phyloP scores from a whole-genome alignment of 2,329 filamentous ascomycete genomes.

The Dactylellina drechsleri region DNA sequence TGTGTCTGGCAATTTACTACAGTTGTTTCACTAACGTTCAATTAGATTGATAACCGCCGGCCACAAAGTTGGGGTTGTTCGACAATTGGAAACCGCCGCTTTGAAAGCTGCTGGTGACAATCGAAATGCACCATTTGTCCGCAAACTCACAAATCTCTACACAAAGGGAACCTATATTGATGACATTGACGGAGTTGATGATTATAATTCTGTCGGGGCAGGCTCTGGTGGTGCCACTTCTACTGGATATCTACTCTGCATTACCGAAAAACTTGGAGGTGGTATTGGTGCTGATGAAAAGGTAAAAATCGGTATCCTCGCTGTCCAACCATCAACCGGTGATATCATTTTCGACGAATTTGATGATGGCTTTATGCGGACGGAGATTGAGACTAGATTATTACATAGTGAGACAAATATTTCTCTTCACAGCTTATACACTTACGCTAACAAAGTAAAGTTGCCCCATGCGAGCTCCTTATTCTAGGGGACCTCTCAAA shows the following conservation, averaged over 20 bases:
- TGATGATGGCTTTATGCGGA: slow-evolving; percentile 96
- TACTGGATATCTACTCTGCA: slow-evolving; percentile 89
- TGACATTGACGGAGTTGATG: slow-evolving; percentile 82
- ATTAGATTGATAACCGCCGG: slow-evolving; percentile 79
- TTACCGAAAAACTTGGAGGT: slow-evolving; percentile 85
- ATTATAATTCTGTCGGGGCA: slow-evolving; percentile 58
- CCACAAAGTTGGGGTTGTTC: slow-evolving; percentile 93
- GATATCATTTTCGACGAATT: slow-evolving; percentile 97
- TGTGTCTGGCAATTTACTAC: too few relatives aligned
- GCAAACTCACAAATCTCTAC: slow-evolving; percentile 94
- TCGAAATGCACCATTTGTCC: slow-evolving; percentile 87
- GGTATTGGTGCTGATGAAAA: slow-evolving; percentile 88
- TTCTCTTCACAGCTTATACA: neutral
- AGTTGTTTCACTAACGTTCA: neutral
- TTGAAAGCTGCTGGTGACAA: slow-evolving; percentile 96
- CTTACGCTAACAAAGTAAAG: slow-evolving; percentile 19
- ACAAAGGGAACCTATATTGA: slow-evolving; percentile 98
- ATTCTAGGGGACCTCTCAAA: slow-evolving; percentile 90
- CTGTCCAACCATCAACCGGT: slow-evolving; percentile 93
- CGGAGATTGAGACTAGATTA: slow-evolving; percentile 93
- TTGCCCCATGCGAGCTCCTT: slow-evolving; percentile 93
- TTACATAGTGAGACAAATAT: slow-evolving; percentile 71
- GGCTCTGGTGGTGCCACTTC: slow-evolving; percentile 70
- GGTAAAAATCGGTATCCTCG: slow-evolving; percentile 88
- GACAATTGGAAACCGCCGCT: slow-evolving; percentile 93